Base-by-base conservation (phyloP, 2,329 filamentous ascomycete species). In the Fusarium subglutinans region DNA sequence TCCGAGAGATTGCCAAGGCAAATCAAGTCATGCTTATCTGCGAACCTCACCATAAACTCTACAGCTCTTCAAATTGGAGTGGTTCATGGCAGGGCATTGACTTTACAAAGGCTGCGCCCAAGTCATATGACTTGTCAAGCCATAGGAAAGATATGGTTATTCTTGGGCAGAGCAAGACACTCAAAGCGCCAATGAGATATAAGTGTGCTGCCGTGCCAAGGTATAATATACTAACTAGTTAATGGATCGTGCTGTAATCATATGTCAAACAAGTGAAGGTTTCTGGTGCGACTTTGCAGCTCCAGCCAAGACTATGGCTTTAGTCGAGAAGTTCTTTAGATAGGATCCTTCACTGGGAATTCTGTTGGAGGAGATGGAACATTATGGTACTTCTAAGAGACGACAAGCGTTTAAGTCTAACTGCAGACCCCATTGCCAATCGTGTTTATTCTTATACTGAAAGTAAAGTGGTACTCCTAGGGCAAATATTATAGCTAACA, bases 261-360 rank as follows among this genome's bases (percentile, higher is more conserved):
- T 70, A 58, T 63, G 63, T 24, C 66, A 51, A 8, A 63, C 67
- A 0, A 57, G 65, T 18, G 66, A 58, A n/a, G 61, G 69, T 1
- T 70, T 70, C 17, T 70, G 66, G 66, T 60, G 66, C 7, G 57
- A 72, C 11, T 70, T 72, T 38, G 47, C 66, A 8, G 54, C 47
- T 17, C 60, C 69, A 2, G 3, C 35, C 1, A 66, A 67, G 24
- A 35, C 55, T 0, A 44, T 67, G 22, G 37, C 18, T 13, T 30
- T 58, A 47, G n/a, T 30, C 6, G 40, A 38, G 5, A 43, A 44
- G 6, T 33, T 61, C 14, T 12, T 68, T 22, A 20, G 22, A 8
- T 26, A n/a, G 9, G 63, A 67, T 33, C 63, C 63, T 17, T 43
- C 24, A 5, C 18, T 61, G 14, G 41, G 48, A 2, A 48, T 30